Percentiles rank a stretch among this genome's conserved stretches.
These are phyloP conservation scores for Plasmodium berghei DNA, from an alignment of 169 alveolate genomes.

Conservation along the genomic window DNA sequence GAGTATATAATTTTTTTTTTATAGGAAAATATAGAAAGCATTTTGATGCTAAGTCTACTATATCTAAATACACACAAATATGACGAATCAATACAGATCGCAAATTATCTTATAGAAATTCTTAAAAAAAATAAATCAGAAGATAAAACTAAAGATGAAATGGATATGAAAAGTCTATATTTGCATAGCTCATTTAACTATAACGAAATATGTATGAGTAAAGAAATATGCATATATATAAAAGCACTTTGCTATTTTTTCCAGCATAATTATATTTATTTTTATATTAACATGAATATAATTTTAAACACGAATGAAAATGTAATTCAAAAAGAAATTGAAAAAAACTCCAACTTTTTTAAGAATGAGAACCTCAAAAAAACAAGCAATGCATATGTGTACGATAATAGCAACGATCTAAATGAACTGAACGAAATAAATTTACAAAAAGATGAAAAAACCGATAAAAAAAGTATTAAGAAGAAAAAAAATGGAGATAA, in stretches of 20 bases:
- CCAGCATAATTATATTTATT: slow-evolving; percentile 46
- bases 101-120: slow-evolving; percentile 19
- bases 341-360: slow-evolving; percentile 11
- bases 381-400: not conserved
- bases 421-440: slow-evolving; percentile 19
- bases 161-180: slow-evolving; percentile 18
- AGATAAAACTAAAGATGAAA: slow-evolving; percentile 9
- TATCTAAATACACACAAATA: slow-evolving; percentile 46
- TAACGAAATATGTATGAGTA: slow-evolving; percentile 9
- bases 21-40: slow-evolving; percentile 54
- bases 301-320: slow-evolving; percentile 45
- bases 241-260: slow-evolving; percentile 55
- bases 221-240: slow-evolving; percentile 54
- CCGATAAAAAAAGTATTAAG: not conserved
- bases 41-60: slow-evolving; percentile 29
- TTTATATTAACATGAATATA: slow-evolving; percentile 55
- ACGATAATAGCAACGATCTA: not conserved
- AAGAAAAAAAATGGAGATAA: not conserved
- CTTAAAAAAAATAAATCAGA: slow-evolving; percentile 3
- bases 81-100: slow-evolving; percentile 22
- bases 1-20: not conserved
- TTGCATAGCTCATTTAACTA: slow-evolving; percentile 38
- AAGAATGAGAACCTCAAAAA: slow-evolving; percentile 1
- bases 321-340: slow-evolving; percentile 9
- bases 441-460: not conserved